These are phyloP conservation scores for Suhomyces bribrorum DNA, from an alignment of 1,139 yeast genomes.

Conservation along the genomic window DNA sequence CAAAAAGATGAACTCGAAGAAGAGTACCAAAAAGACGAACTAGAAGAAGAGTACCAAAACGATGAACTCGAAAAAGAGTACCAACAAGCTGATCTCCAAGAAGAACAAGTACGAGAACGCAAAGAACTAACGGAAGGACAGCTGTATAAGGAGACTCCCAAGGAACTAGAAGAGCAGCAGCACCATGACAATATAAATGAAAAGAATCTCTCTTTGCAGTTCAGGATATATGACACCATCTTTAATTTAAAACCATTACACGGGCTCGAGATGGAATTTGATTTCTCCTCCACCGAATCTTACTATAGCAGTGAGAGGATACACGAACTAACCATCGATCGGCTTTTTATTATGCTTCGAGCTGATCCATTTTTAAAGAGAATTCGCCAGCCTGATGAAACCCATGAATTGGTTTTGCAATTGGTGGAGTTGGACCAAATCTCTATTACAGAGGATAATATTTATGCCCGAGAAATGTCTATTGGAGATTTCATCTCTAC, in stretches of 20 bases:
- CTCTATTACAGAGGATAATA: conserved; percentile 42
- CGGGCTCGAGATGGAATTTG: conserved; percentile 11
- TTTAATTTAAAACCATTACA: conserved; percentile 28
- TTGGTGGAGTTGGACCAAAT: conserved; percentile 36
- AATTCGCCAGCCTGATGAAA: conserved; percentile 25
- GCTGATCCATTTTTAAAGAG: conserved; percentile 30
- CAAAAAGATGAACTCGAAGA: too few relatives aligned
- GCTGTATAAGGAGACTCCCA: too few relatives aligned
- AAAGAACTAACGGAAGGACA: too few relatives aligned
- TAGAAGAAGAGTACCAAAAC: too few relatives aligned
- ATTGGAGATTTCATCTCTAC: conserved; percentile 36
- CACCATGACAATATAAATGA: not conserved
- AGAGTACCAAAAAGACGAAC: too few relatives aligned
- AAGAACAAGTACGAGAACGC: too few relatives aligned
- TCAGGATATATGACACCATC: conserved; percentile 23
- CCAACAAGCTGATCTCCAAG: too few relatives aligned
- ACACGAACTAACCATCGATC: conserved; percentile 23
- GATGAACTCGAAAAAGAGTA: too few relatives aligned
- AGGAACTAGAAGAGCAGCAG: too few relatives aligned
- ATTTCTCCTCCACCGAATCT: conserved; percentile 22
- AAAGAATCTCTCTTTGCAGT: not conserved
- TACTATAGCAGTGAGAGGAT: conserved; percentile 25
- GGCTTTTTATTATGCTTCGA: conserved; percentile 30
- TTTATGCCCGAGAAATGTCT: conserved; percentile 31
- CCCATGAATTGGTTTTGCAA: conserved; percentile 34